Base-by-base conservation (phyloP, 768 basidiomycete species). In the Dictyophora rubrovolvata region DNA sequence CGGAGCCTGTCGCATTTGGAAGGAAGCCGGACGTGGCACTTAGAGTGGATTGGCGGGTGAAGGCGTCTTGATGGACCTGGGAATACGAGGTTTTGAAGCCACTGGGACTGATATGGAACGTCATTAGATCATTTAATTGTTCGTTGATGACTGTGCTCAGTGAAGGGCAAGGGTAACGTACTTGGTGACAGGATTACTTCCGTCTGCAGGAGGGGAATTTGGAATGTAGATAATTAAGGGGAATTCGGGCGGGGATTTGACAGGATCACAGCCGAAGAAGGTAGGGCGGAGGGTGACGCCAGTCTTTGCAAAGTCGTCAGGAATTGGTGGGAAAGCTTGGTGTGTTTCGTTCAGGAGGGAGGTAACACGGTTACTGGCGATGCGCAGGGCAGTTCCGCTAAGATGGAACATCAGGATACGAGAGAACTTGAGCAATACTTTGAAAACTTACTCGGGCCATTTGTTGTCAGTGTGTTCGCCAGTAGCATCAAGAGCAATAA, bases 211-310 rank as follows among this genome's bases (percentile, higher is more conserved):
- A n/a, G 88, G 86, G 33, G 86, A 77, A 67, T 86, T 88, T 6
- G 90, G 89, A 7, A 91, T 73, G 65, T 87, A 89, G 48, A 91
- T 78, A 46, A 91, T 70, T 18, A 91, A 63, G 0, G 88, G 88
- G 62, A 77, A 86, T 59, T 80, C 79, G 1, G 80, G 70, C 14
- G 83, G 77, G 4, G 23, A 68, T 50, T 76, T 67, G 2, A 56
- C 66, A 16, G 83, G 79, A 64, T 85, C 71, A 66, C 89, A 91
- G 2, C 89, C 90, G 71, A 89, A 91, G 73, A 92, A 89, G 0
- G 86, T 86, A 1, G 87, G 81, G 23, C 84, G 79, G 49, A 71
- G 72, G 65, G 84, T 87, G 1, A 88, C 76, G 36, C 86, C 85
- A 5, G 77, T 78, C 1, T 71, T 68, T 36, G 85, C 66, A 68